Evolutionary conservation across 805 yeast genomes (phyloP), one percentile per base, ranked within the genome.

Genomic region (Myxozyma nipponensis): DNA sequence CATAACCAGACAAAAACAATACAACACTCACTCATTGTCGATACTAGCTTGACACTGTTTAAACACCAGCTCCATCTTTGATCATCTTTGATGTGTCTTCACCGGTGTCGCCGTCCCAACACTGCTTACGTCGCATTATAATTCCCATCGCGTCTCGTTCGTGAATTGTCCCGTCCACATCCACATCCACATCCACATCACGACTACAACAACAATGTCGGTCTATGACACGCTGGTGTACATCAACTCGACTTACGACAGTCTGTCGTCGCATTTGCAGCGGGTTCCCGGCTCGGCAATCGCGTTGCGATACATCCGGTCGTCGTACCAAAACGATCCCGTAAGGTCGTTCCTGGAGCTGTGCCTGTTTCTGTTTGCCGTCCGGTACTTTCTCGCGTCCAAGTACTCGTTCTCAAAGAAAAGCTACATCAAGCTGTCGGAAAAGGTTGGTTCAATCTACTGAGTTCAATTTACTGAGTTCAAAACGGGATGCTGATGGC

Each of bases 321-420:
- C 89, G 10, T 88, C 97, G 1, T 90, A 90, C 66, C 89, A 88
- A 66, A 81, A 93, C 68, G 98, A 93, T 67, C 98, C 98, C 1
- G 77, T 88, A 53, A 79, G 98, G 62, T 86, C 98, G 0, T 63
- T 87, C 5, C 74, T 93, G 47, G 98, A 93, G 69, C 67, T 85
- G 34, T 72, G 82, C 17, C 74, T 93, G 60, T 78, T 89, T 30
- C 65, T 89, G 13, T 85, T 90, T 67, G 98, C 96, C 2, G 72
- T 89, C 53, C 76, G 84, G 58, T 93, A 93, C 70, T 89, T 91
- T 79, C 66, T 68, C 61, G 86, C 84, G 51, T 83, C 84, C 36
- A 85, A 81, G 72, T 84, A 81, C 66, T 84, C 84, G 59, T 86
- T 79, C 60, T 79, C 82, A 64, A 86, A 85, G 70, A 76, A 81